Base-by-base conservation (phyloP, 2,329 filamentous ascomycete genomes). In the Fusarium dimerum region DNA sequence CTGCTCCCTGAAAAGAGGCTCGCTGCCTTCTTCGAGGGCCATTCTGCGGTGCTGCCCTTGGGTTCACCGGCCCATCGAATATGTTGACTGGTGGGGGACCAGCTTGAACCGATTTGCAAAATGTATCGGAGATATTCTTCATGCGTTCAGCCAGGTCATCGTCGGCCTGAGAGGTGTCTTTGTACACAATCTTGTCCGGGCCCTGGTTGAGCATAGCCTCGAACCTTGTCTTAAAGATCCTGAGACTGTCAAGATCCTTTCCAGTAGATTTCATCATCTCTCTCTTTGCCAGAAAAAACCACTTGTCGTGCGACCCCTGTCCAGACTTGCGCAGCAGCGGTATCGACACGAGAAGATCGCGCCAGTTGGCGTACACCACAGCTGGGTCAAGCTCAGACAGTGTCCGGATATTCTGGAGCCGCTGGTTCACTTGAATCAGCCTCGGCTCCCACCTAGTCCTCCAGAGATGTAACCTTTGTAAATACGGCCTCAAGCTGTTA, bases 271-370 rank as follows among this genome's bases (percentile, higher is more conserved):
- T 55, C 44, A 61, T 34, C 60, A 63, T 60, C 34, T 62, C 59
- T 26, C 55, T 59, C 34, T 61, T 65, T 3, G 62, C 59, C 8
- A 65, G 48, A 38, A 61, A 57, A 26, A 48, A 60, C 47, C 54
- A 56, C 29, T 51, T 52, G 38, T 65, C 56, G 26, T 57, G 52
- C 3, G 52, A 47, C 18, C 45, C 57, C 32, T 56, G 46, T n/a
- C 50, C 48, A 8, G 56, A 58, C 43, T 62, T 64, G 18, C 64
- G 64, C 40, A 64, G 36, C 56, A 57, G 56, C 6, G 64, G 64
- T 30, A 67, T 47, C 9, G 64, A 60, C 18, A 45, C 26, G 16
- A 66, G 47, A 20, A 61, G 36, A 11, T 61, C 56, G 10, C 59
- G 55, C 64, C 64, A 67, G 26, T 56, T 48, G 10, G 16, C n/a